Evolutionary conservation across 2,329 filamentous ascomycete genomes (phyloP).

Genomic region (Aureobasidium sp.): DNA sequence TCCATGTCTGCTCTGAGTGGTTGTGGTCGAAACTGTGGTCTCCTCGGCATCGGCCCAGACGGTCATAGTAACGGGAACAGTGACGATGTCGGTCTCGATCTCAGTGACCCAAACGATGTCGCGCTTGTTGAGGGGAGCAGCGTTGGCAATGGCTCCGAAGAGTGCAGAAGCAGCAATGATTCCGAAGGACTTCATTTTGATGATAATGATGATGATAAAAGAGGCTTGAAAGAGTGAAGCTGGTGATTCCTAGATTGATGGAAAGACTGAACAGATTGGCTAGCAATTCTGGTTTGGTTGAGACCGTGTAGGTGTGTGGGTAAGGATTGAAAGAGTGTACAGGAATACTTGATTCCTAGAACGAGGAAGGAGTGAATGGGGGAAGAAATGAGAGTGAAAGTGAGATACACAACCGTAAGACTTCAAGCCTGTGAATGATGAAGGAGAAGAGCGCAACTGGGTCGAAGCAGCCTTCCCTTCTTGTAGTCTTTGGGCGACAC

Average conservation of each 20-base stretch:
- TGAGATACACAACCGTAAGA: slow-evolving; percentile 9
- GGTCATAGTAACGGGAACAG: slow-evolving; percentile 40
- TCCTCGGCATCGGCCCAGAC: slow-evolving; percentile 31
- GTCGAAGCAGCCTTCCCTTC: neutral
- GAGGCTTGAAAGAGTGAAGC: neutral
- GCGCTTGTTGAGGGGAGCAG: slow-evolving; percentile 31
- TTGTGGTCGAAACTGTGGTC: slow-evolving; percentile 18
- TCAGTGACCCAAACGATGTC: slow-evolving; percentile 43
- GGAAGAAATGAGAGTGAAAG: slow-evolving; percentile 4
- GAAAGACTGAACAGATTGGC: slow-evolving; percentile 13
- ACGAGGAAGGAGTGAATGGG: slow-evolving; percentile 14
- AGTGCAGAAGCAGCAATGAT: slow-evolving; percentile 19
- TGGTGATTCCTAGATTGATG: neutral
- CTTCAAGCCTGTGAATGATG: slow-evolving; percentile 12
- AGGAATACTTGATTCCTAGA: slow-evolving; percentile 14
- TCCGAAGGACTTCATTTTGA: slow-evolving; percentile 29
- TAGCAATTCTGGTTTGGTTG: slow-evolving; percentile 12
- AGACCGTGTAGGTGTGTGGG: slow-evolving; percentile 1
- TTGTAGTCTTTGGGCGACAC: slow-evolving; percentile 7
- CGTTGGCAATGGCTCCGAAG: slow-evolving; percentile 22
- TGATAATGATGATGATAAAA: slow-evolving; percentile 2
- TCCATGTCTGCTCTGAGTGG: slow-evolving; percentile 20
- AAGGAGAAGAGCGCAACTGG: neutral
- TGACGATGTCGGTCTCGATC: slow-evolving; percentile 39
- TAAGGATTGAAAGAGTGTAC: slow-evolving; percentile 11